Evolutionary conservation across 345 rosid genomes (phyloP).

Genomic region (Firmiana major): DNA sequence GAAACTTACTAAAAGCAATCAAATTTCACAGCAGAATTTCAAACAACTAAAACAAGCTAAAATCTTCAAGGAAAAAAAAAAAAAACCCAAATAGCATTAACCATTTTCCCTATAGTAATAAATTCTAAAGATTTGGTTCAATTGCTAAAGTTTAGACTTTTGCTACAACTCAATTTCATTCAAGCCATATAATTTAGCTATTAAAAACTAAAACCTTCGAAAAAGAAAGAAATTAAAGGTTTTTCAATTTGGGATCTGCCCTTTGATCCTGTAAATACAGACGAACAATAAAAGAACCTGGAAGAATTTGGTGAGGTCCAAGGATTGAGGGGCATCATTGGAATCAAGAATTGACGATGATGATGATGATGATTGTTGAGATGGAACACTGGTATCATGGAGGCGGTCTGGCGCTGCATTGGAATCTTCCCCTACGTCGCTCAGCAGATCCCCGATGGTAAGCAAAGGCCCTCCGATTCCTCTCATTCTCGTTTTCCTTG

Average conservation of each 20-base stretch:
- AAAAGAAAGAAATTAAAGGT: neutral
- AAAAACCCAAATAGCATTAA: neutral
- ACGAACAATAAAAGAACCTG: slow-evolving; percentile 42
- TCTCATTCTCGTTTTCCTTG: slow-evolving; percentile 41
- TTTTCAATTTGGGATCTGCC: neutral
- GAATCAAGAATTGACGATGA: slow-evolving; percentile 11
- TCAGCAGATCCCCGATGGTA: slow-evolving; percentile 72
- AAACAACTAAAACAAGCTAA: neutral
- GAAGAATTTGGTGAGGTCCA: slow-evolving; percentile 59
- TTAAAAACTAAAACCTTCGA: neutral
- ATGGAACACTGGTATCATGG: slow-evolving; percentile 11
- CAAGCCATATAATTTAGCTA: neutral
- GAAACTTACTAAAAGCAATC: neutral
- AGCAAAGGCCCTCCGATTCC: slow-evolving; percentile 84
- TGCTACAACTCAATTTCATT: neutral
- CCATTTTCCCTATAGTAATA: neutral
- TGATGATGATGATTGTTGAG: slow-evolving; percentile 14
- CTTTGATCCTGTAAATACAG: neutral
- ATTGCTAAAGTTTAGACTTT: neutral
- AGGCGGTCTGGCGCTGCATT: slow-evolving; percentile 12
- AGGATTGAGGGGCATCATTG: slow-evolving; percentile 24
- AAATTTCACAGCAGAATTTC: neutral
- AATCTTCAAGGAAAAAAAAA: neutral
- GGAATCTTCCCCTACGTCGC: slow-evolving; percentile 57
- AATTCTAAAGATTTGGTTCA: neutral